A percentile compares a stretch with the other conserved stretches of the same genome.
phyloP scores from a whole-genome alignment of 305 asterid genomes.

The Fraxinus floribunda region DNA sequence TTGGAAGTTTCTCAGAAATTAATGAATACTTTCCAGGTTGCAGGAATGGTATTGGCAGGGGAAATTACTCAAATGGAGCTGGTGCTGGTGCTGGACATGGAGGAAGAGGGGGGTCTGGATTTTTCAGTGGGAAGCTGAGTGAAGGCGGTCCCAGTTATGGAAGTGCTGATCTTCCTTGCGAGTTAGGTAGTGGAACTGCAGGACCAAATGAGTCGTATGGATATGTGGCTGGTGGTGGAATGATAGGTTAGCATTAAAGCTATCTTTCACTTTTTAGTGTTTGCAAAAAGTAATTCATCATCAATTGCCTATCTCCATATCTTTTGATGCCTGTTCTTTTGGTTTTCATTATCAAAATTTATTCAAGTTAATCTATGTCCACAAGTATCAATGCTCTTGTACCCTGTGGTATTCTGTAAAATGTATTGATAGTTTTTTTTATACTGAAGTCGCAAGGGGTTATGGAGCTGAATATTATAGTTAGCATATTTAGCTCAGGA shows the following conservation, averaged over 20 bases:
- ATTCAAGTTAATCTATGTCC: constrained; percentile 13
- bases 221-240: constrained; percentile 88
- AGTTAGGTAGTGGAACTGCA: constrained; percentile 86
- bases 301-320: not conserved
- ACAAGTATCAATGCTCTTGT: constrained; percentile 12
- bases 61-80: constrained; percentile 91
- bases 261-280: constrained; percentile 16
- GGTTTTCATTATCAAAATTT: constrained; percentile 3
- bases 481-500: not conserved
- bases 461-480: not conserved
- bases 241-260: constrained; percentile 60
- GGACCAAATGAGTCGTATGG: constrained; percentile 71
- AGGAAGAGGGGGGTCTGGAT: constrained; percentile 91
- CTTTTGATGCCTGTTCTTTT: constrained; percentile 17
- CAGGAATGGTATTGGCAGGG: constrained; percentile 84
- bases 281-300: constrained; percentile 10
- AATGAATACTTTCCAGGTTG: constrained; percentile 63
- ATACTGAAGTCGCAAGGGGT: not conserved
- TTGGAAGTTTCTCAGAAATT: constrained; percentile 24
- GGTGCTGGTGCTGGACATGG: constrained; percentile 99
- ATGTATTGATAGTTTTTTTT: not conserved
- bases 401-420: not conserved
- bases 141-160: constrained; percentile 89
- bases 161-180: constrained; percentile 92
- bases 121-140: constrained; percentile 65